phyloP scores from a whole-genome alignment of 2,329 filamentous ascomycete species.

The Cladosporium sp. region DNA sequence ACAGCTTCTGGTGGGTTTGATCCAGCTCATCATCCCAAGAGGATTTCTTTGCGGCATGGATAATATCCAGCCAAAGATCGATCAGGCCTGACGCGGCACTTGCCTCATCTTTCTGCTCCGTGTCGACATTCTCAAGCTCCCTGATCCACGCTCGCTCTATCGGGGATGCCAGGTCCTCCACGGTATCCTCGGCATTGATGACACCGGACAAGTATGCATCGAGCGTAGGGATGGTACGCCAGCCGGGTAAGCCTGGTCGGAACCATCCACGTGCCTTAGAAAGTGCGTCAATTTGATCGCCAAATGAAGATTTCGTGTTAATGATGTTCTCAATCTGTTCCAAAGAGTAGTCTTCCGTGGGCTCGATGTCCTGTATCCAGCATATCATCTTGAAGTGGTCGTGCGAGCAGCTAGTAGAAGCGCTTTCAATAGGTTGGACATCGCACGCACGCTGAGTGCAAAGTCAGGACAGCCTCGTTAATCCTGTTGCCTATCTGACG shows the following conservation, averaged over 20 bases:
- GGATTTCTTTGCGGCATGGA: not conserved
- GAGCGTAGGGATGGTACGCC: not conserved
- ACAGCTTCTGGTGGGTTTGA: not conserved
- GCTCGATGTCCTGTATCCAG: no score
- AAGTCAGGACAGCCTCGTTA: no score
- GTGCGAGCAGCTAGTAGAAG: no score
- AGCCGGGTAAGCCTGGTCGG: not conserved
- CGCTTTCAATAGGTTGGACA: no score
- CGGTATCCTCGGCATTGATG: not conserved
- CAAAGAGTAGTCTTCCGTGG: no score
- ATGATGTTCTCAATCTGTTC: not conserved
- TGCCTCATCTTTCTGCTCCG: not conserved
- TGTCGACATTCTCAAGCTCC: not conserved
- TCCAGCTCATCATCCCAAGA: not conserved
- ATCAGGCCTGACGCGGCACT: not conserved
- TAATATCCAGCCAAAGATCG: not conserved
- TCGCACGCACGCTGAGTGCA: no score
- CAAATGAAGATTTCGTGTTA: not conserved
- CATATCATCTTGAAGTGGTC: no score
- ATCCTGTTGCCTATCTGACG: no score
- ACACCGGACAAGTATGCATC: not conserved
- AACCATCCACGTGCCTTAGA: not conserved
- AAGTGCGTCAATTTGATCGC: not conserved
- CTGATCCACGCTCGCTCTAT: not conserved
- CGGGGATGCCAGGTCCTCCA: not conserved